Evolutionary conservation across 2,329 filamentous ascomycete genomes (phyloP).

Genomic region (Pseudogymnoascus sp.): DNA sequence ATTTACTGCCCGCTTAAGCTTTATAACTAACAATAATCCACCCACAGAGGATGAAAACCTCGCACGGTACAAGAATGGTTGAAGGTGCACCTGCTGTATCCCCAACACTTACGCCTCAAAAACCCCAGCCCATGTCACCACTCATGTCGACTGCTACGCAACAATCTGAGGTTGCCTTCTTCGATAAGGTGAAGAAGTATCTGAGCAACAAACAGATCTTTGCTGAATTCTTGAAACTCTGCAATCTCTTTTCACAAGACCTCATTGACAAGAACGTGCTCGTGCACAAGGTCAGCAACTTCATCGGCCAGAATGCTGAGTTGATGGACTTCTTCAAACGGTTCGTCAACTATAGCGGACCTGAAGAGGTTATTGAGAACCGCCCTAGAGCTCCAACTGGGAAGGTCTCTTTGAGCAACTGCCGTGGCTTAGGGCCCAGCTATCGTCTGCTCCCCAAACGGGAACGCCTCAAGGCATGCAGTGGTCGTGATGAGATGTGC

Average conservation of each 20-base stretch:
- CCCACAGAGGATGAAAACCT: conserved; percentile 63
- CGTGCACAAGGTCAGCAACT: conserved; percentile 72
- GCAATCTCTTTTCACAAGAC: conserved; percentile 90
- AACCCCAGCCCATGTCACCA: conserved; percentile 75
- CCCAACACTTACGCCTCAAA: conserved; percentile 69
- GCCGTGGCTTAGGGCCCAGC: conserved; percentile 88
- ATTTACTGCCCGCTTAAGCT: background rate
- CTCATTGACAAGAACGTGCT: conserved; percentile 81
- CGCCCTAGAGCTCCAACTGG: conserved; percentile 66
- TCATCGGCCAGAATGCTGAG: conserved; percentile 82
- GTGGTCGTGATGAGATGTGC: conserved; percentile 90
- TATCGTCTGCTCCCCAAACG: conserved; percentile 87
- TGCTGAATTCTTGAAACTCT: conserved; percentile 93
- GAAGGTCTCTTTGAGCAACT: conserved; percentile 88
- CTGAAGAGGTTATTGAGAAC: conserved; percentile 73
- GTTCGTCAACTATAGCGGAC: conserved; percentile 70
- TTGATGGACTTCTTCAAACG: conserved; percentile 82
- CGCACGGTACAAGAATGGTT: conserved; percentile 50
- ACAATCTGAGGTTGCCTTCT: conserved; percentile 83
- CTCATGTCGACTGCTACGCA: conserved; percentile 64
- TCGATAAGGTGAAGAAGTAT: conserved; percentile 93
- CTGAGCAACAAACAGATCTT: conserved; percentile 87
- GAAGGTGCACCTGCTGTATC: conserved; percentile 44
- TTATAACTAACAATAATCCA: conserved; percentile 5
- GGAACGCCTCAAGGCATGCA: conserved; percentile 86